These are phyloP conservation scores for Colletotrichum horii DNA, from an alignment of 2,329 filamentous ascomycete genomes.

Conservation along the genomic window DNA sequence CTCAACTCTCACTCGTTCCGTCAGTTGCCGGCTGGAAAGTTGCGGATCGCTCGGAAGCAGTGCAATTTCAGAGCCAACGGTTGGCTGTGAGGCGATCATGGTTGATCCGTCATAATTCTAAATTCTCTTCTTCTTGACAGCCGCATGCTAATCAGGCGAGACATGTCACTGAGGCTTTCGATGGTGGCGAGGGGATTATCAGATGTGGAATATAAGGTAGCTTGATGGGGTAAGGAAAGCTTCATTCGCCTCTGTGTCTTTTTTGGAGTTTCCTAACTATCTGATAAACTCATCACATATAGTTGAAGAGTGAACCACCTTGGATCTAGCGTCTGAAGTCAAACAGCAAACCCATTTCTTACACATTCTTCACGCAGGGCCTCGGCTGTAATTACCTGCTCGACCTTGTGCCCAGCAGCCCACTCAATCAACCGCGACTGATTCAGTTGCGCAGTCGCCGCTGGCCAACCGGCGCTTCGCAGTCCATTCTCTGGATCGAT, in stretches of 20 bases:
- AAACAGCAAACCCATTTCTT: neutral
- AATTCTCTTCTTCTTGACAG: neutral
- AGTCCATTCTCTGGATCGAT: neutral
- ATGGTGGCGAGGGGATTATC: neutral
- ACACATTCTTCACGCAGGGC: neutral
- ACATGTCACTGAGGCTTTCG: neutral
- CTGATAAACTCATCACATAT: neutral
- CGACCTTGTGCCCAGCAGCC: neutral
- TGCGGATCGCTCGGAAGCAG: neutral
- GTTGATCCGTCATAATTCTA: neutral
- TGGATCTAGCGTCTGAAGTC: neutral
- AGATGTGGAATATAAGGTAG: neutral
- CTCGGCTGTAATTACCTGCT: neutral
- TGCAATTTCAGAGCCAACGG: rapidly evolving
- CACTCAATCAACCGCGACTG: neutral
- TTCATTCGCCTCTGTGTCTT: rapidly evolving
- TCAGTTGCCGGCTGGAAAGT: neutral
- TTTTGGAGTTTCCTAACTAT: neutral
- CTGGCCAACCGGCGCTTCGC: neutral
- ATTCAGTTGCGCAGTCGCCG: neutral
- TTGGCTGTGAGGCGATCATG: neutral
- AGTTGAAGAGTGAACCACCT: neutral
- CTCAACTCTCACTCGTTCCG: neutral
- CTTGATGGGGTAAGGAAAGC: neutral
- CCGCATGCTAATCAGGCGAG: neutral